Percentiles rank a stretch among this genome's conserved stretches.
These are phyloP conservation scores for Polytolypa hystricis DNA, from an alignment of 2,329 filamentous ascomycete genomes.

Conservation along the genomic window DNA sequence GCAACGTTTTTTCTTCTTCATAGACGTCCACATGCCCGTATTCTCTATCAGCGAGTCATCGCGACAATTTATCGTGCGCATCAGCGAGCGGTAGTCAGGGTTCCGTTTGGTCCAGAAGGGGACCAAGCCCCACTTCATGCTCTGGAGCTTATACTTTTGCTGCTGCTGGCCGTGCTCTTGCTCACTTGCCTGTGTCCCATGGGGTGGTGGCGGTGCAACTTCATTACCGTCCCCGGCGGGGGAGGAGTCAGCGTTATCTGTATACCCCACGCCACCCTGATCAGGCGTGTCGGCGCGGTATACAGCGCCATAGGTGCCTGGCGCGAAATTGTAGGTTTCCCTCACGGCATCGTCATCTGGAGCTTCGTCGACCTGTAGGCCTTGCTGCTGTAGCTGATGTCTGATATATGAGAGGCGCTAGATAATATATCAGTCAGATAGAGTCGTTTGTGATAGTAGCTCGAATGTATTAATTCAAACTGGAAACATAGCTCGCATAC, in stretches of 20 bases:
- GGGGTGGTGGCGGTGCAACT: too few relatives aligned
- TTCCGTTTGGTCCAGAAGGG: slow-evolving; percentile 87
- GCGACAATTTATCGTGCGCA: slow-evolving; percentile 91
- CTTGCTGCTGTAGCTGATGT: slow-evolving; percentile 58
- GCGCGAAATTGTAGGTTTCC: slow-evolving; percentile 86
- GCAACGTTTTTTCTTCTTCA: slow-evolving; percentile 84
- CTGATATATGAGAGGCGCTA: slow-evolving; percentile 70
- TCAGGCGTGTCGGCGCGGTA: slow-evolving; percentile 66
- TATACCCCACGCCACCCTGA: slow-evolving; percentile 39
- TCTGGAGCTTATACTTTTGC: slow-evolving; percentile 67
- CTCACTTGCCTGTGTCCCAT: slow-evolving; percentile 10
- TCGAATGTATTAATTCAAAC: slow-evolving; percentile 8
- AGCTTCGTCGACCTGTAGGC: slow-evolving; percentile 61
- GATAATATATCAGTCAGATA: too few relatives aligned
- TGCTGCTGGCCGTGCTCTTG: slow-evolving; percentile 17
- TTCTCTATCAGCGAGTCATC: slow-evolving; percentile 70
- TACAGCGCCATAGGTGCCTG: slow-evolving; percentile 72
- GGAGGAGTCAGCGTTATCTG: slow-evolving; percentile 15
- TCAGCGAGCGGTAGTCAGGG: slow-evolving; percentile 62
- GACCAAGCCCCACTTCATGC: slow-evolving; percentile 92
- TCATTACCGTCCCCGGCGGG: slow-evolving; percentile 13
- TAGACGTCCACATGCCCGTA: slow-evolving; percentile 78
- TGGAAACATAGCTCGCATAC: slow-evolving; percentile 30
- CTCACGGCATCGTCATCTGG: slow-evolving; percentile 60
- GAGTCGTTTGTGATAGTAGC: slow-evolving; percentile 3